Base-by-base conservation (phyloP, 768 basidiomycete genomes). In the Dacryopinax primogenitus region DNA sequence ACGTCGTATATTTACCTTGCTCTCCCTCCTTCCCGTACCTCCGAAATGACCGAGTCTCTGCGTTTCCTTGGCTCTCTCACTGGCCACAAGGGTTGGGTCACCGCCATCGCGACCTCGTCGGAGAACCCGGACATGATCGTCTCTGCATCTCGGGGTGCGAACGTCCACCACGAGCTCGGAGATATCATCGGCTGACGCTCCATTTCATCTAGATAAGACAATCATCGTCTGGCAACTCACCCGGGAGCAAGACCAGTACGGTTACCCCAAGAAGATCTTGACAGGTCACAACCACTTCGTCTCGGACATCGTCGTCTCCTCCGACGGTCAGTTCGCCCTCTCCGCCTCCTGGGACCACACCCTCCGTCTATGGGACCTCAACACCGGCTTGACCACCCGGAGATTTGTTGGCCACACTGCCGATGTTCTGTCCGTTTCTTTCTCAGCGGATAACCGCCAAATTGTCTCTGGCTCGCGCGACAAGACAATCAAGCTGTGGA, bases 271-370 rank as follows among this genome's bases (percentile, higher is more conserved):
- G 82, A 87, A 88, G 75, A 90, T 97, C 73, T 87, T 99, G 67
- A 88, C 92, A 76, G 95, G 96, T 68, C 96, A 99, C 83, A 98
- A 97, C 80, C 95, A 96, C 82, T 97, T 97, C 76, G 94, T 97
- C 66, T 97, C 93, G 39, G 94, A 97, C 75, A 90, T 98, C 71
- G 95, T 96, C 72, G 94, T 97, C 77, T 97, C 95, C 67, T 96
- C 95, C 67, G 96, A 99, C 76, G 96, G 96, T 73, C 95, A 98
- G 80, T 98, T 97, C 77, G 95, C 96, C 51, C 88, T 99, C 67
- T 98, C 96, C 68, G 90, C 96, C 37, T 98, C 95, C 44, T 98
- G 96, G 96, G 96, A 99, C 81, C 95, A 98, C 82, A 98, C 96
- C 37, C 89, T 99, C 72, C 90, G 96, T 74, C 87, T 99, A 67